A percentile compares a stretch with the other conserved stretches of the same genome.
These are phyloP conservation scores for Nelumbo lutea DNA, from an alignment of 164 flowering plant species.

Conservation along the genomic window DNA sequence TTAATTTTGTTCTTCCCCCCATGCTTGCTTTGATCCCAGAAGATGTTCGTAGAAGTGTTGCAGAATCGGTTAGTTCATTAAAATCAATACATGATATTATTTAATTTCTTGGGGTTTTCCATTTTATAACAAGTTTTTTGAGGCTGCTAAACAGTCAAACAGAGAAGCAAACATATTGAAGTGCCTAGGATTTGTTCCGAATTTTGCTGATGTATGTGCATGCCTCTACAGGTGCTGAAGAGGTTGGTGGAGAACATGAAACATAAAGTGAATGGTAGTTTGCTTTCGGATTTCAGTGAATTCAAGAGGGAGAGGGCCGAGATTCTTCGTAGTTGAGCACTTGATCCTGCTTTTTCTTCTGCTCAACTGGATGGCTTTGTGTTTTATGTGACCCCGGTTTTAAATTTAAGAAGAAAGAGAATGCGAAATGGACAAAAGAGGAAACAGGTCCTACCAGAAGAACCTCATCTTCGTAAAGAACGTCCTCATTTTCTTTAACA, in stretches of 20 bases:
- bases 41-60: conserved; percentile 45
- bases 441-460: too few species aligned
- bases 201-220: not conserved
- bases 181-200: not conserved
- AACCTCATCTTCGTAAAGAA: too few species aligned
- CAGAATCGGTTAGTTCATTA: conserved; percentile 51
- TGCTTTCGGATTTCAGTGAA: conserved; percentile 60
- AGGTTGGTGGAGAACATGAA: conserved; percentile 72
- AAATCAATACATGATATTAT: not conserved
- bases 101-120: not conserved
- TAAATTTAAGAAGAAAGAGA: too few species aligned
- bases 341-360: not conserved
- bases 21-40: conserved; percentile 53
- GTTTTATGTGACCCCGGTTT: too few species aligned
- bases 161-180: not conserved
- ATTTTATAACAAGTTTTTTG: not conserved
- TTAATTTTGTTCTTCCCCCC: conserved; percentile 62
- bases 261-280: conserved; percentile 58
- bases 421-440: too few species aligned
- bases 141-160: too few species aligned
- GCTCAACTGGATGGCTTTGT: too few species aligned
- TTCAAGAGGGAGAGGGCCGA: conserved; percentile 45
- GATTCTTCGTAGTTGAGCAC: conserved; percentile 12
- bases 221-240: conserved; percentile 41
- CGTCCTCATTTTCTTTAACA: too few species aligned